Base-by-base conservation (phyloP, 192 early-diverging fungal genomes). In the Backusella psychrophila region DNA sequence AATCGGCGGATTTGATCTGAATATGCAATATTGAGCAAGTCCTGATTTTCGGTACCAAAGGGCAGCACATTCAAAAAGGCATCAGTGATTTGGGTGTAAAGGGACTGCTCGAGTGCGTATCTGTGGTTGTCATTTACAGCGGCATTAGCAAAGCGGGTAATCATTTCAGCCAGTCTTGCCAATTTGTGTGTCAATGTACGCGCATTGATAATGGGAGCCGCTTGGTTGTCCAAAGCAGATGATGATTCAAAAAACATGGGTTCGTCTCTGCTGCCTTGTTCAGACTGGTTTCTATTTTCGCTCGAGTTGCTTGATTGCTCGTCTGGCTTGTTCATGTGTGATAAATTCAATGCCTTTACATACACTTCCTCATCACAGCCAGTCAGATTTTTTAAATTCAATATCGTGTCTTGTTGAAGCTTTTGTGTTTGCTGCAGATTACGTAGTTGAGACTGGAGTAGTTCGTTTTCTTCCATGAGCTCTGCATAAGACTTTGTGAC, bases 381-480 rank as follows among this genome's bases (percentile, higher is more conserved):
- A 21, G 71, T 66, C 42, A 83, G 49, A 23, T 66, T 74, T 66
- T 71, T 72, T 39, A 83, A 59, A 56, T 80, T 79, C 8, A 67
- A 52, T 36, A 83, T 80, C 33, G 79, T 66, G 6, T 79, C 68
- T 15, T 75, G 68, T 23, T 83, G 82, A 6, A 80, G 82, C 26
- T 83, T 83, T 21, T 77, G 78, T 17, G 78, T 70, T 12, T 76
- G 33, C 44, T 78, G 75, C 17, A 79, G 41, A 63, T 75, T 69
- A 29, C 74, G 78, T 6, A 83, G 79, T 56, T 80, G 78, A n/a
- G 52, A 52, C 49, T 71, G 72, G 17, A 83, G 67, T 23, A 80
- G 21, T 66, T 83, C 82, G 44, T 83, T 83, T 59, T 83, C 82
- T 67, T 83, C 82, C 44, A 83, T 33, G 23, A 83, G 68, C 29